phyloP scores from a whole-genome alignment of 345 rosid species.

The Raphanus raphanistrum region DNA sequence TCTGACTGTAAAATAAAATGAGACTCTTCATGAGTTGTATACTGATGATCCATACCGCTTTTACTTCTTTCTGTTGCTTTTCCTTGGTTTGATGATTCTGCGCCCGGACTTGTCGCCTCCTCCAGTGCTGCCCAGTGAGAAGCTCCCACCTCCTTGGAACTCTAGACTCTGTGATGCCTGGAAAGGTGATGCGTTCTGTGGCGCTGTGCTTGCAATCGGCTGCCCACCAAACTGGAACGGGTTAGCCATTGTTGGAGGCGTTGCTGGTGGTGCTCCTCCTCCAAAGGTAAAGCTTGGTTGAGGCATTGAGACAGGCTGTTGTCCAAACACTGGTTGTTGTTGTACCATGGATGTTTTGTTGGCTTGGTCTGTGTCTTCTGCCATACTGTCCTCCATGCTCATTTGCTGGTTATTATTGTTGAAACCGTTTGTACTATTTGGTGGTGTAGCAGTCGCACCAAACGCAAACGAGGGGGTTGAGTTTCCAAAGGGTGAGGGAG shows the following conservation, averaged over 20 bases:
- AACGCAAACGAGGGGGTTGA: slow-evolving; percentile 48
- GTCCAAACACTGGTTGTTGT: slow-evolving; percentile 49
- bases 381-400: slow-evolving; percentile 96
- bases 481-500: slow-evolving; percentile 56
- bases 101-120: slow-evolving; percentile 72
- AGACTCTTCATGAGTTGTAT: slow-evolving; percentile 20
- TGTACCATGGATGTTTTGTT: slow-evolving; percentile 26
- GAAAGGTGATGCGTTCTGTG: slow-evolving; percentile 58
- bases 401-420: slow-evolving; percentile 72
- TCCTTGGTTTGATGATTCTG: slow-evolving; percentile 50
- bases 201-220: slow-evolving; percentile 44
- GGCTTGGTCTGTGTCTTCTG: slow-evolving; percentile 83
- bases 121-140: slow-evolving; percentile 77
- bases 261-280: slow-evolving; percentile 28
- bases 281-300: slow-evolving; percentile 45
- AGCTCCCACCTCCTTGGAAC: slow-evolving; percentile 67
- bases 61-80: slow-evolving; percentile 47
- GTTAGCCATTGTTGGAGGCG: slow-evolving; percentile 44
- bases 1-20: slow-evolving; percentile 4
- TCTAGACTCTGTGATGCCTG: slow-evolving; percentile 67
- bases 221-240: slow-evolving; percentile 74
- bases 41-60: slow-evolving; percentile 14
- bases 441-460: slow-evolving; percentile 38
- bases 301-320: slow-evolving; percentile 44
- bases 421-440: slow-evolving; percentile 33